Conservation (phyloP, 352 stramenopile species). For the Poterioochromonas sp. region DNA sequence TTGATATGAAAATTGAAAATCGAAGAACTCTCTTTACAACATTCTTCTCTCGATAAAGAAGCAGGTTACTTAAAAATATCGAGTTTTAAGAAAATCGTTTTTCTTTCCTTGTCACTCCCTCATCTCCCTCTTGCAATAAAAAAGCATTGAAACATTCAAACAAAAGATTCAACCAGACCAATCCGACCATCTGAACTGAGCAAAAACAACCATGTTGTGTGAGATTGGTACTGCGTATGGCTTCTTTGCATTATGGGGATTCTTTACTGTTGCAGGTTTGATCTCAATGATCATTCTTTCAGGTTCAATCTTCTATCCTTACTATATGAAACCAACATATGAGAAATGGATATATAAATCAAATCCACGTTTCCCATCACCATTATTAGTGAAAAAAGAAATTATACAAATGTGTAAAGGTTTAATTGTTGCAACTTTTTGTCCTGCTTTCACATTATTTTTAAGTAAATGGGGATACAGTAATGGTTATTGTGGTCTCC, state of each 20-base stretch:
- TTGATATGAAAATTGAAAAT: too few relatives aligned
- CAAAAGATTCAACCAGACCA: too few relatives aligned
- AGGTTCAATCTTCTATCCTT: conserved; percentile 31
- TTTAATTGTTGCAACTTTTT: conserved; percentile 34
- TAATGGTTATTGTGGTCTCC: conserved; percentile 36
- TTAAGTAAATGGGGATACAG: conserved; percentile 27
- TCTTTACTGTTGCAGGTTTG: conserved; percentile 25
- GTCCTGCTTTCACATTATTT: conserved; percentile 31
- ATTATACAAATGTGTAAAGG: conserved; percentile 38
- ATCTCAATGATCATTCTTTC: conserved; percentile 29
- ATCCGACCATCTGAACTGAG: too few relatives aligned
- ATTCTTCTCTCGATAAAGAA: too few relatives aligned
- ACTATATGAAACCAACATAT: conserved; percentile 25
- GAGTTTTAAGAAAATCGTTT: too few relatives aligned
- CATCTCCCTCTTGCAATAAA: too few relatives aligned
- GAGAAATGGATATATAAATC: conserved; percentile 38
- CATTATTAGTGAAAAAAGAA: conserved; percentile 38
- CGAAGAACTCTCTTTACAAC: too few relatives aligned
- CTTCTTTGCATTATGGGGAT: conserved; percentile 30
- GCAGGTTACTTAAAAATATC: too few relatives aligned
- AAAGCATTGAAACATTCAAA: too few relatives aligned
- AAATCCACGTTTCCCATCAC: conserved; percentile 38
- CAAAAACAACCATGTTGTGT: conserved; percentile 17
- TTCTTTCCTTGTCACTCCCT: too few relatives aligned
- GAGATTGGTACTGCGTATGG: conserved; percentile 12